These are phyloP conservation scores for Asclepias syriaca DNA, from an alignment of 257 asterid species.

Conservation along the genomic window DNA sequence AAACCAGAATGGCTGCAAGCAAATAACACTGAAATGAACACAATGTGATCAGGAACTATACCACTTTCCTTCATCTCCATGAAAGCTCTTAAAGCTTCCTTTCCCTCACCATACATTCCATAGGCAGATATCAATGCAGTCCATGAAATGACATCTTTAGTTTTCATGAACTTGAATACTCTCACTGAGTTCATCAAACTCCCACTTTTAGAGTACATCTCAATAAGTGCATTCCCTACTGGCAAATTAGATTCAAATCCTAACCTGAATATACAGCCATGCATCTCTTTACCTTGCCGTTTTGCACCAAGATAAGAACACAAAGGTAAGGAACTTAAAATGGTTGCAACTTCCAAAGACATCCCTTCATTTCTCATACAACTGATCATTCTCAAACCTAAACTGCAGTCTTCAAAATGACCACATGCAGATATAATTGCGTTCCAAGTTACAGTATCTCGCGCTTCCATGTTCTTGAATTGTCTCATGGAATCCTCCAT, in stretches of 20 bases:
- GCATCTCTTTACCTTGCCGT: slow-evolving; percentile 81
- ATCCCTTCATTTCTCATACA: slow-evolving; percentile 63
- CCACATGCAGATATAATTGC: slow-evolving; percentile 64
- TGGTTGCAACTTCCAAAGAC: slow-evolving; percentile 54
- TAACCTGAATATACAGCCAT: slow-evolving; percentile 54
- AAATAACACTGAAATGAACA: slow-evolving; percentile 54
- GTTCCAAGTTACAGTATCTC: slow-evolving; percentile 73
- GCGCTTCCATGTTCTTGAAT: slow-evolving; percentile 57
- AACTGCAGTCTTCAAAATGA: slow-evolving; percentile 37
- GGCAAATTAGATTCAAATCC: slow-evolving; percentile 49
- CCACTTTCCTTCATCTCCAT: slow-evolving; percentile 51
- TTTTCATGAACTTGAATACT: slow-evolving; percentile 58
- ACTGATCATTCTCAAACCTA: slow-evolving; percentile 61
- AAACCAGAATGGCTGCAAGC: slow-evolving; percentile 89
- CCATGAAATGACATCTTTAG: slow-evolving; percentile 69
- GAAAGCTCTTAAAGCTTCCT: slow-evolving; percentile 57
- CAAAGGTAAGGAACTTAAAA: slow-evolving; percentile 54
- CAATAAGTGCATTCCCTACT: slow-evolving; percentile 68
- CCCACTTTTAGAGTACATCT: slow-evolving; percentile 75
- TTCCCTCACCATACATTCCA: slow-evolving; percentile 89
- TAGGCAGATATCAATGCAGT: slow-evolving; percentile 65
- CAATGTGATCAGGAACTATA: slow-evolving; percentile 51
- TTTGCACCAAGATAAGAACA: slow-evolving; percentile 65
- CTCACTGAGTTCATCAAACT: slow-evolving; percentile 42
- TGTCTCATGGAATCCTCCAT: slow-evolving; percentile 53